Percentiles rank a stretch among this genome's conserved stretches.
phyloP scores from a whole-genome alignment of 1,284 basidiomycete species.

The Papiliotrema fonsecae region DNA sequence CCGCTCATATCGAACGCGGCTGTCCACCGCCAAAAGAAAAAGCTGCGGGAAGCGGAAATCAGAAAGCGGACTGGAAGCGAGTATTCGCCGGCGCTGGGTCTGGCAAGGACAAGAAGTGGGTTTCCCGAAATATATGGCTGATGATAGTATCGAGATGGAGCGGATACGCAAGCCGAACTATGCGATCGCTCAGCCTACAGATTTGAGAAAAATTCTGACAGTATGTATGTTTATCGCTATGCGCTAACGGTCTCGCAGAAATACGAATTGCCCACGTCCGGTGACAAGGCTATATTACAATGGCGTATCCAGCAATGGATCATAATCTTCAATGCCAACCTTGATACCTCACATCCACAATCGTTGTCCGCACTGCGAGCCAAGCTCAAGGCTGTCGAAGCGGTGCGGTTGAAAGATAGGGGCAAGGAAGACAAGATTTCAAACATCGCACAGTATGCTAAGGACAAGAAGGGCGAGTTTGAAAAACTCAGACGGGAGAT shows the following conservation, averaged over 20 bases:
- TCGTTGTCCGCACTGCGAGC: constrained; percentile 37
- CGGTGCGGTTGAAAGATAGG: constrained; percentile 29
- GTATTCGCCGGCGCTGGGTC: constrained; percentile 37
- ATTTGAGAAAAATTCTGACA: constrained; percentile 28
- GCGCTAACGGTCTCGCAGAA: constrained; percentile 19
- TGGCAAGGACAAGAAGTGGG: constrained; percentile 20
- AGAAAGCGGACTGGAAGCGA: constrained; percentile 44
- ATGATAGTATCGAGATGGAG: constrained; percentile 27
- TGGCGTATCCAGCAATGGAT: constrained; percentile 44
- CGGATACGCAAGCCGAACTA: constrained; percentile 47
- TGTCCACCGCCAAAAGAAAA: constrained; percentile 35
- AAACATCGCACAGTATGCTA: constrained; percentile 31
- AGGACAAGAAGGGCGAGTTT: constrained; percentile 36
- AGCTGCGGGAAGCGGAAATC: constrained; percentile 19
- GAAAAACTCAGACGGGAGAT: constrained; percentile 37
- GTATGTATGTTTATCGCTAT: constrained; percentile 16
- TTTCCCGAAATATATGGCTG: not conserved
- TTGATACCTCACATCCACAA: constrained; percentile 42
- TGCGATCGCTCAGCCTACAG: constrained; percentile 31
- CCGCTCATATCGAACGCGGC: constrained; percentile 41
- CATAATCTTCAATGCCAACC: constrained; percentile 45
- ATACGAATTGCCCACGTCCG: constrained; percentile 34
- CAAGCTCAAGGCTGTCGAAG: constrained; percentile 30
- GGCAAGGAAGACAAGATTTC: constrained; percentile 35
- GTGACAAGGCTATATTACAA: constrained; percentile 35